Base-by-base conservation (phyloP, 2,329 filamentous ascomycete species). In the Ophiostoma montium region DNA sequence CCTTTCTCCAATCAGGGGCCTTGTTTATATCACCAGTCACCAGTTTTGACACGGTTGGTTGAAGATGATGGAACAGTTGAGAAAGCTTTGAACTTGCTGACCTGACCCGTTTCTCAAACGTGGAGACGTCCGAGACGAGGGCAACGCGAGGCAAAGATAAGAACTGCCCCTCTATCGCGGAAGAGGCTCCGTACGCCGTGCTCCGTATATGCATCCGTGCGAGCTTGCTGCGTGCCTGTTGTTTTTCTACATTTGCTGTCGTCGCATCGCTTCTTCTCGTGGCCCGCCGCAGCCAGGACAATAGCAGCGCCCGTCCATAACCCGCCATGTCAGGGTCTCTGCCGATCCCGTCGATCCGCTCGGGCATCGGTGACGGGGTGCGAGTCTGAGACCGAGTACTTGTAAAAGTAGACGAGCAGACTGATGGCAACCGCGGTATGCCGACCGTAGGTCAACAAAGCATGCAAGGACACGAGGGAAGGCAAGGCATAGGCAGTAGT, bases 401-500 rank as follows among this genome's bases (percentile, higher is more conserved):
- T n/a, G n/a, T n/a, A n/a, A n/a, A n/a, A n/a, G 59, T 92, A 94
- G 33, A 95, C 77, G 15, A 94, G 70, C 45, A 94, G 70, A 63
- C 95, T 87, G 50, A 95, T 84, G 1, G 83, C 82, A 61, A 94
- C 87, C 23, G 87, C 89, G 54, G 88, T 88, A 48, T 87, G 50
- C 88, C 88, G 43, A 88, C 86, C 85, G 15, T 30, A 7, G 8
- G n/a, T 18, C 15, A 35, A 9, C 13, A 27, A n/a, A 5, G 32
- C 32, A 8, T 32, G 10, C 6, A 16, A 12, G 13, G 5, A 42
- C n/a, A 31, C 8, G 12, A 8, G 15, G 10, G 19, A 41, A 23
- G 9, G 12, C 21, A 23, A 7, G 2, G 16, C 5, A 30, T 42
- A 44, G 27, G n/a, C 42, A 44, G 8, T 33, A 44, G 21, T 44